Evolutionary conservation across 1,284 basidiomycete species (phyloP), one percentile per base, ranked within the genome.

Genomic region (Porodaedalea pini): DNA sequence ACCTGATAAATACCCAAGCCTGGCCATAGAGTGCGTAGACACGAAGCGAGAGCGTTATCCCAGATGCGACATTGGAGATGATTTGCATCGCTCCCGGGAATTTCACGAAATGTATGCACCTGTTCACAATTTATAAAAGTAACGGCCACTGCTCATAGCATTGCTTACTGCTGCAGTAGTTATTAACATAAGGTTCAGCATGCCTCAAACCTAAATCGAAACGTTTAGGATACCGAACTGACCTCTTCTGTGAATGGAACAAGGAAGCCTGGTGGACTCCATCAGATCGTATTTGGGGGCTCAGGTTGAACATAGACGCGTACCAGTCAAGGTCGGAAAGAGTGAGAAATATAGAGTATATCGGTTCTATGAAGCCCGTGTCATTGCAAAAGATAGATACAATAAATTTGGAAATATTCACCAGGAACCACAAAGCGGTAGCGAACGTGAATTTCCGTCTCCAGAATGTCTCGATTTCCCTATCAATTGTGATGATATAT

Each of bases 61-160:
- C 58, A 4, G 58, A 54, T 27, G 58, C 36, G n/a, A 59, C 43
- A 29, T 59, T 59, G 15, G 47, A 43, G 13, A 59, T 51, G 10
- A 59, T 59, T 47, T 59, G 58, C 48, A 56, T 59, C 7, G 32
- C 43, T 10, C 58, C 58, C 17, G 58, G 58, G 21, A 55, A 59
- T 32, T 56, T 59, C n/a, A 59, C 58, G 39, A 54, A 54, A 25
- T 17, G 40, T 8, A 48, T 6, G 41, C 57, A 58, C 41, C 57
- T 58, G 17, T 8, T 31, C 19, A 21, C n/a, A 15, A n/a, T n/a
- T 15, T 17, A 34, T n/a, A 2, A 31, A 21, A 57, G 27, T 4
- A 17, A 8, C 4, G 10, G 4, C 13, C 4, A 6, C 23, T 8
- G 11, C 3, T 31, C 21, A 19, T 17, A 11, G 17, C 31, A 32